Evolutionary conservation across 208 protist species (phyloP).

Genomic region (Wallacemonas sp.): DNA sequence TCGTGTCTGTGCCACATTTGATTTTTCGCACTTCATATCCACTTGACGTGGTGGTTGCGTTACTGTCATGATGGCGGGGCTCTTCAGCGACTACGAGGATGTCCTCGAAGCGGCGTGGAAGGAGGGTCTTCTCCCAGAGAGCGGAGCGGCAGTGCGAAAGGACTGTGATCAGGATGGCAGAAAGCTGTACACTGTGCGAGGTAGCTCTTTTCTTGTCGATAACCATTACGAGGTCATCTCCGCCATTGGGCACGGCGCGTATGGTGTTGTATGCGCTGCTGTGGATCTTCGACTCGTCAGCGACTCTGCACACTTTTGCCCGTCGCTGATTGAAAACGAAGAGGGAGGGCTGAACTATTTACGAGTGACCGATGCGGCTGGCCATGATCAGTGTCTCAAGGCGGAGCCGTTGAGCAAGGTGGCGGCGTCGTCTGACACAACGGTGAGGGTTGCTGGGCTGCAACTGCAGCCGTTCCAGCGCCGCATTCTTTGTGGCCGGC

Average conservation of each 20-base stretch:
- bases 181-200: conserved; percentile 57
- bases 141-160: not conserved
- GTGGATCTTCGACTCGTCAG: conserved; percentile 50
- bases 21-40: too few relatives aligned
- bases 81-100: too few relatives aligned
- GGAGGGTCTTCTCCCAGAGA: not conserved
- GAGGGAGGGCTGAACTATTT: conserved; percentile 28
- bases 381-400: conserved; percentile 9
- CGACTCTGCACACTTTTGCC: conserved; percentile 36
- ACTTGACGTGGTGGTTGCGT: too few relatives aligned
- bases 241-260: conserved; percentile 63
- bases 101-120: not conserved
- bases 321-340: conserved; percentile 29
- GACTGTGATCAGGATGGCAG: conserved; percentile 20
- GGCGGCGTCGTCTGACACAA: not conserved
- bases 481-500: conserved; percentile 16
- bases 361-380: conserved; percentile 8
- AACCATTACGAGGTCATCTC: conserved; percentile 64
- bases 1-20: too few relatives aligned
- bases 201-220: conserved; percentile 59
- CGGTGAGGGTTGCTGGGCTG: not conserved
- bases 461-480: conserved; percentile 30
- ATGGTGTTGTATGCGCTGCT: conserved; percentile 77
- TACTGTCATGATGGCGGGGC: too few relatives aligned
- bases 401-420: conserved; percentile 4